A percentile compares a stretch with the other conserved stretches of the same genome.
Evolutionary conservation across 768 basidiomycete species (phyloP).

Genomic region (Hericium alpestre): DNA sequence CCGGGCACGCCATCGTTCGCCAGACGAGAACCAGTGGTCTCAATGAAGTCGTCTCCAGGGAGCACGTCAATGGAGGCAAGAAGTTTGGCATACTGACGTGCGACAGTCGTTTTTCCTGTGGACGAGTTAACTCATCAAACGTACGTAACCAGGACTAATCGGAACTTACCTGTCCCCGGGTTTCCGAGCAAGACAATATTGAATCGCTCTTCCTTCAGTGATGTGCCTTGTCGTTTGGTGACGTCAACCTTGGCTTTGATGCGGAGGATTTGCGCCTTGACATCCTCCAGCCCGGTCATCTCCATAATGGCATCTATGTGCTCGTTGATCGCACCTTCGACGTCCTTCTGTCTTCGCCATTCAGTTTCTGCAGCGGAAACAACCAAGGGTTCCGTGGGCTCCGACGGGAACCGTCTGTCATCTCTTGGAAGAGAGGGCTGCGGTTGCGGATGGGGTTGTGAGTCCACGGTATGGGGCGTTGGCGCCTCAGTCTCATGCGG

Average conservation of each 20-base stretch:
- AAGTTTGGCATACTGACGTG: conserved; percentile 52
- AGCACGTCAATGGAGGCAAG: conserved; percentile 43
- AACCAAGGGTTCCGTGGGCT: background rate
- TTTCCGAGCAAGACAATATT: conserved; percentile 59
- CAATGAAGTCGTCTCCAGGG: conserved; percentile 42
- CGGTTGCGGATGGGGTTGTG: background rate
- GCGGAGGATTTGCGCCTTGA: conserved; percentile 48
- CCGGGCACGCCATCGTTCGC: conserved; percentile 46
- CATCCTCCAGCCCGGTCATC: conserved; percentile 58
- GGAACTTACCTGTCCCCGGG: conserved; percentile 56
- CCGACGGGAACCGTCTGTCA: background rate
- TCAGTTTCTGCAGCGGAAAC: conserved; percentile 20
- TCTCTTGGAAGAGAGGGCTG: background rate
- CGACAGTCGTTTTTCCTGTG: conserved; percentile 61
- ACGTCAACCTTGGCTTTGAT: conserved; percentile 53
- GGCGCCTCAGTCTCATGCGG: background rate
- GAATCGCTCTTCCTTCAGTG: conserved; percentile 45
- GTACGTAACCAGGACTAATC: background rate
- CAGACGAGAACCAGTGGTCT: conserved; percentile 53
- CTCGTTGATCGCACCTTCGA: conserved; percentile 39
- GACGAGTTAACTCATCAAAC: background rate
- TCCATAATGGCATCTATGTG: conserved; percentile 60
- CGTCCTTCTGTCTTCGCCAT: conserved; percentile 49
- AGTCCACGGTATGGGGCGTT: too few relatives aligned
- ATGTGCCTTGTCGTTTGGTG: conserved; percentile 39